Conservation (phyloP, 108 stramenopile species). For the Nitzschia sp. region DNA sequence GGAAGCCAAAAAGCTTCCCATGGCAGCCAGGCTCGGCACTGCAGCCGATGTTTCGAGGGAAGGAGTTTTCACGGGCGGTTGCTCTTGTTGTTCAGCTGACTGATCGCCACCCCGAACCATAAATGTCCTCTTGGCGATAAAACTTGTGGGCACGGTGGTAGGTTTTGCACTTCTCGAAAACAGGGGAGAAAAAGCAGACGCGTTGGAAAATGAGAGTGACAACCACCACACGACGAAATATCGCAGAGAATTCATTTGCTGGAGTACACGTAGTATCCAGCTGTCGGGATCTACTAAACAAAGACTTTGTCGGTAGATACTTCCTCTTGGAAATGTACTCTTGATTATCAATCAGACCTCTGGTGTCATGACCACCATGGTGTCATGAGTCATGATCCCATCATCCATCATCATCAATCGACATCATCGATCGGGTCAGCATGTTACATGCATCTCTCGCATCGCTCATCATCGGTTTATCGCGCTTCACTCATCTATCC, state of each 20-base stretch:
- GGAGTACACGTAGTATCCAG: too few relatives aligned
- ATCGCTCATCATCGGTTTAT: too few relatives aligned
- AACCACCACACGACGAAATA: neutral
- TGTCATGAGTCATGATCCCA: too few relatives aligned
- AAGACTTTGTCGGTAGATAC: too few relatives aligned
- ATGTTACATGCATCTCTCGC: too few relatives aligned
- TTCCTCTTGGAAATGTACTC: too few relatives aligned
- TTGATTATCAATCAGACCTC: too few relatives aligned
- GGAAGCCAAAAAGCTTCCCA: neutral
- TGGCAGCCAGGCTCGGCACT: neutral
- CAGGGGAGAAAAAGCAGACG: neutral
- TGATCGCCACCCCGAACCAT: neutral
- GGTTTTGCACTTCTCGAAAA: neutral
- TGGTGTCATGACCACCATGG: too few relatives aligned
- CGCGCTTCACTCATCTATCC: too few relatives aligned
- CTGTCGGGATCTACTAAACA: too few relatives aligned
- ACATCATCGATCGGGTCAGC: too few relatives aligned
- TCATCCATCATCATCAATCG: too few relatives aligned
- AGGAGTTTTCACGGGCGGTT: neutral
- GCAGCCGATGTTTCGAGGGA: neutral
- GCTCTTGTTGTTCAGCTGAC: neutral
- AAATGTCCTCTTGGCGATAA: neutral
- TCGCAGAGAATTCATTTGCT: neutral
- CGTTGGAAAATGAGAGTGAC: slow-evolving; percentile 1
- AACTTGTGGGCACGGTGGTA: neutral